Evolutionary conservation across 495 filamentous ascomycete species (phyloP), one percentile per base, ranked within the genome.

Genomic region (Cercophora scortea): DNA sequence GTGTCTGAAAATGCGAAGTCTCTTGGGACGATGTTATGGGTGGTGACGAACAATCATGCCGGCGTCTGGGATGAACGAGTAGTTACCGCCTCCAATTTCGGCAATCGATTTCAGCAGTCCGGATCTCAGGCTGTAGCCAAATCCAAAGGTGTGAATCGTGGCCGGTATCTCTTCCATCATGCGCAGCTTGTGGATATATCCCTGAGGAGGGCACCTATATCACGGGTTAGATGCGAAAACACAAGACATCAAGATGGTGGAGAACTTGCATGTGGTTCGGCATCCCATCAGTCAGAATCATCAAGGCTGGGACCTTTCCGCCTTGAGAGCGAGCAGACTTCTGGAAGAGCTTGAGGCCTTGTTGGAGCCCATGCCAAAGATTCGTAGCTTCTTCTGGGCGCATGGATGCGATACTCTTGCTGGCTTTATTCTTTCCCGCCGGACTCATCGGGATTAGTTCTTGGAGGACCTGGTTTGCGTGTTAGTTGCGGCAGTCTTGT

Each of bases 131-230:
- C 42, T 53, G 34, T 71, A 72, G 3, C 73, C 73, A 46, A 77
- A 77, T 5, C 73, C 74, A 53, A 77, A 76, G 0, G 74, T 77
- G 49, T 75, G 66, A 15, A 76, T 69, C 3, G 63, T 62, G 4
- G 71, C 62, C 7, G 71, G 68, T 10, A 73, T 57, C 6, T 45
- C 17, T n/a, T 51, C 55, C 61, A 64, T 64, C 5, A 33, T 54
- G 11, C 60, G 62, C 32, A 77, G 61, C 50, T 67, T 71, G 9
- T 59, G 60, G 13, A 76, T 52, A 41, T 70, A 77, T 3, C 72
- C 72, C 12, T 56, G 42, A 4, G 52, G 12, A 16, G 66, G 66
- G 33, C 61, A 61, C 58, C 53, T 58, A 33, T 12, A 13, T 3
- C 7, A 35, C 17, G 41, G 34, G 32, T 32, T 15, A 50, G 47